A percentile compares a stretch with the other conserved stretches of the same genome.
phyloP scores from a whole-genome alignment of 768 basidiomycete genomes.

The Amanita subjunquillea region DNA sequence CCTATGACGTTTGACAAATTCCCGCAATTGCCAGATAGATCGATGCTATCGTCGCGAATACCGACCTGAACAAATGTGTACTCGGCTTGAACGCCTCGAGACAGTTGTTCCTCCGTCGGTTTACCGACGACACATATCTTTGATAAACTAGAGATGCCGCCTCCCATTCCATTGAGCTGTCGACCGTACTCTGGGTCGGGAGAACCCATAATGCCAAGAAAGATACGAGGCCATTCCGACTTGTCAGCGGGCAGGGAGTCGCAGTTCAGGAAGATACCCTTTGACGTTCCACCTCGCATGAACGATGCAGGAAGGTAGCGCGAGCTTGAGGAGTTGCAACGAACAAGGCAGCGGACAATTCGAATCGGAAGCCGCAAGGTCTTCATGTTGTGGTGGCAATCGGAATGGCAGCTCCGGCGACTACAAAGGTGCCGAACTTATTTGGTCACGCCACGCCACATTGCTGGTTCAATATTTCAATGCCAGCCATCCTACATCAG shows the following conservation, averaged over 20 bases:
- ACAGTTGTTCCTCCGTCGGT: conserved; percentile 30
- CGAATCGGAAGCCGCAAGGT: no score
- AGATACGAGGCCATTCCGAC: conserved; percentile 47
- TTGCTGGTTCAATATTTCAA: no score
- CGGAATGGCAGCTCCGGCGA: no score
- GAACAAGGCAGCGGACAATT: no score
- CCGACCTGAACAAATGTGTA: conserved; percentile 65
- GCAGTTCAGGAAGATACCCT: conserved; percentile 59
- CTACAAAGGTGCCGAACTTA: no score
- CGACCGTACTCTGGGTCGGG: conserved; percentile 58
- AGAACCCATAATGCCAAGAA: conserved; percentile 73
- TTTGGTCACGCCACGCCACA: no score
- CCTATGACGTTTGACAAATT: conserved; percentile 69
- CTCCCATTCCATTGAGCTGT: conserved; percentile 78
- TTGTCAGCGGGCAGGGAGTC: conserved; percentile 39
- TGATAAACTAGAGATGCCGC: conserved; percentile 64
- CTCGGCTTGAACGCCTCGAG: conserved; percentile 44
- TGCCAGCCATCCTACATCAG: no score
- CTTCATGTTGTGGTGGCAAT: no score
- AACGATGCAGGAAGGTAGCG: conserved; percentile 31
- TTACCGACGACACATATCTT: conserved; percentile 61
- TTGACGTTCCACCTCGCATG: conserved; percentile 68
- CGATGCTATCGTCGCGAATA: conserved; percentile 47
- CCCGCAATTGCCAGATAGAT: conserved; percentile 69
- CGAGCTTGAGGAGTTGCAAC: no score